Conservation (phyloP, 225 moss, liverwort and hornwort genomes). For the Neckera pumila region DNA sequence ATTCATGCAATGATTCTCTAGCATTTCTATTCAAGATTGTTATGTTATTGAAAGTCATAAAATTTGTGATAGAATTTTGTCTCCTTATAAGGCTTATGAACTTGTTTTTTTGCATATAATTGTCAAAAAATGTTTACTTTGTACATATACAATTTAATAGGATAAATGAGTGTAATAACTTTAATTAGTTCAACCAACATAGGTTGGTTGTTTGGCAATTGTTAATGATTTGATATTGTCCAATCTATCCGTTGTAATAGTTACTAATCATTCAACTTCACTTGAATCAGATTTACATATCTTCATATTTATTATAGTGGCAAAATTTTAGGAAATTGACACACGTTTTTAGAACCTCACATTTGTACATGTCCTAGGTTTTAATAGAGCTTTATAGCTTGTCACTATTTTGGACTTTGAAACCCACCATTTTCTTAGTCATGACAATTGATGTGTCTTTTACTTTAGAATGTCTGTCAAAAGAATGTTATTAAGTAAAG, state of each 20-base stretch:
- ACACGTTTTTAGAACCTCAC: no score
- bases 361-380: background rate
- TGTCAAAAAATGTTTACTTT: no score
- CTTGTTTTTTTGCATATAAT: background rate
- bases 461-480: background rate
- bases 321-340: background rate
- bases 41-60: background rate
- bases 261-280: background rate
- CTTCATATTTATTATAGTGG: accelerated
- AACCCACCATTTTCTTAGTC: background rate
- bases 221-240: background rate
- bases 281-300: background rate
- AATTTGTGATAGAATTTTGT: background rate
- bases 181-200: background rate
- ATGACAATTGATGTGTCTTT: background rate
- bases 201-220: accelerated
- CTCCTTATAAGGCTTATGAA: accelerated
- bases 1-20: no score
- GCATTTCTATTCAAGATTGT: background rate
- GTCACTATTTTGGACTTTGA: background rate
- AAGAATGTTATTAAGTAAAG: background rate
- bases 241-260: accelerated
- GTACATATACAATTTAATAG: no score
- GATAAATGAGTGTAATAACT: background rate
- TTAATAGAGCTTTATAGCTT: background rate